Conservation (phyloP, 163 green algal genomes). For the Trebouxiophyceae sp. region DNA sequence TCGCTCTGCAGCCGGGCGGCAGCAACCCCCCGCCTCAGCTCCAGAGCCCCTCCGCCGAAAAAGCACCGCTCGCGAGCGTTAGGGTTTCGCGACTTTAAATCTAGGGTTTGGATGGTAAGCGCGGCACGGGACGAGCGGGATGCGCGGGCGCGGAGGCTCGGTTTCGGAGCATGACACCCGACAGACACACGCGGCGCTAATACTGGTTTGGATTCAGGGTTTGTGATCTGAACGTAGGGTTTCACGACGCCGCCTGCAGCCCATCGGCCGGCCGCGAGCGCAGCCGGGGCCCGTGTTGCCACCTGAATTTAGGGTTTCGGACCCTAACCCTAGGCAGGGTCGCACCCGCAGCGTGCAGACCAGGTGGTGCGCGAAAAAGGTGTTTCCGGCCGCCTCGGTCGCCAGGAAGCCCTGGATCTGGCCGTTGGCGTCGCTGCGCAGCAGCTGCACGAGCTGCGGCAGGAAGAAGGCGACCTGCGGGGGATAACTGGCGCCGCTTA, state of each 20-base stretch:
- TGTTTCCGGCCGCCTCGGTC: conserved; percentile 34
- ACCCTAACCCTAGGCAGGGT: too few relatives aligned
- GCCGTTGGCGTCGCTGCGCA: conserved; percentile 65
- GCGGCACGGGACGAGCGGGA: too few relatives aligned
- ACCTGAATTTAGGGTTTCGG: too few relatives aligned
- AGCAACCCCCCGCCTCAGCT: too few relatives aligned
- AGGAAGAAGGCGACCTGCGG: conserved; percentile 81
- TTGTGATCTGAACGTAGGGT: neutral
- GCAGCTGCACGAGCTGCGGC: conserved; percentile 90
- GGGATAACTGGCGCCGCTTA: too few relatives aligned
- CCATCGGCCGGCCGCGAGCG: neutral
- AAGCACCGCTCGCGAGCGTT: too few relatives aligned
- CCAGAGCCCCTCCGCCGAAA: too few relatives aligned
- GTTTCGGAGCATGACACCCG: neutral
- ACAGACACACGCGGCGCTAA: neutral
- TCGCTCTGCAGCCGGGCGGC: conserved; percentile 42
- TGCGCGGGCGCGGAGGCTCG: too few relatives aligned
- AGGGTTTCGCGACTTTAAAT: too few relatives aligned
- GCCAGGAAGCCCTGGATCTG: conserved; percentile 58
- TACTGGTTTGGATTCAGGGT: neutral
- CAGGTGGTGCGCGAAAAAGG: conserved; percentile 78
- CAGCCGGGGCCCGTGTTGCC: neutral
- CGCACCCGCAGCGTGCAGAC: conserved; percentile 69
- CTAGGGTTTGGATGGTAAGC: too few relatives aligned
- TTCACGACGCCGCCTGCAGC: neutral